Percentiles rank a stretch among this genome's conserved stretches.
phyloP scores from a whole-genome alignment of 2,329 filamentous ascomycete species.

The Aquanectria penicillioides region DNA sequence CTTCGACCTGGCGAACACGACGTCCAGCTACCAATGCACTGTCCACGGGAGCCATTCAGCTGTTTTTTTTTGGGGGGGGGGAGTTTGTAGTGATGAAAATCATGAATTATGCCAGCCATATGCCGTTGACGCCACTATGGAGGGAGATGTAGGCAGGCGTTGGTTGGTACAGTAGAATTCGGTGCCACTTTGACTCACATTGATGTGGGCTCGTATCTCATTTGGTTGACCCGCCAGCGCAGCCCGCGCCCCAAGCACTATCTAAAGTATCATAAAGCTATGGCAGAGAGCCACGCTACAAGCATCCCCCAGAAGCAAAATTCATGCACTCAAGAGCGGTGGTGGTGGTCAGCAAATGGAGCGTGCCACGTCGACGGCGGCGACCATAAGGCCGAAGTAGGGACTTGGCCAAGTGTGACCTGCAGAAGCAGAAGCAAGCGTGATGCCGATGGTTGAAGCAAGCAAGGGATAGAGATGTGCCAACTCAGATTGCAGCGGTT shows the following conservation, averaged over 20 bases:
- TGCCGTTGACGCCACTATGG: background rate
- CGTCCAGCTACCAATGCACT: too few relatives aligned
- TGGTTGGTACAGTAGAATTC: background rate
- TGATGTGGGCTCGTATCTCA: background rate
- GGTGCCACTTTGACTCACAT: background rate
- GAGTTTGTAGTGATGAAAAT: too few relatives aligned
- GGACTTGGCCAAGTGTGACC: background rate
- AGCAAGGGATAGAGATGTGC: slow-evolving; percentile 6
- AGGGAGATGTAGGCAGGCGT: too few relatives aligned
- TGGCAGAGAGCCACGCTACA: background rate
- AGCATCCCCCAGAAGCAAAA: slow-evolving; percentile 1
- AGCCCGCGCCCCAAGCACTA: background rate
- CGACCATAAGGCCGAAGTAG: background rate
- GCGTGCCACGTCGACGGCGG: slow-evolving; percentile 21
- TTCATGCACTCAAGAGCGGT: slow-evolving; percentile 1
- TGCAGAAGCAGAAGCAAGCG: background rate
- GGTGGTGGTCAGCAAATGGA: slow-evolving; percentile 17
- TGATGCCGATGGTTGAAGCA: background rate
- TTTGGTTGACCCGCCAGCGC: background rate
- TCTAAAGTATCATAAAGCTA: background rate
- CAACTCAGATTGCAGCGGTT: slow-evolving; percentile 18
- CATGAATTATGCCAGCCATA: too few relatives aligned
- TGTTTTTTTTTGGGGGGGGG: too few relatives aligned
- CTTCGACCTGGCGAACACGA: too few relatives aligned
- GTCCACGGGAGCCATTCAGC: too few relatives aligned